Percentiles rank a stretch among this genome's conserved stretches.
These are phyloP conservation scores for Boletus reticulatus DNA, from an alignment of 768 basidiomycete species.

Conservation along the genomic window DNA sequence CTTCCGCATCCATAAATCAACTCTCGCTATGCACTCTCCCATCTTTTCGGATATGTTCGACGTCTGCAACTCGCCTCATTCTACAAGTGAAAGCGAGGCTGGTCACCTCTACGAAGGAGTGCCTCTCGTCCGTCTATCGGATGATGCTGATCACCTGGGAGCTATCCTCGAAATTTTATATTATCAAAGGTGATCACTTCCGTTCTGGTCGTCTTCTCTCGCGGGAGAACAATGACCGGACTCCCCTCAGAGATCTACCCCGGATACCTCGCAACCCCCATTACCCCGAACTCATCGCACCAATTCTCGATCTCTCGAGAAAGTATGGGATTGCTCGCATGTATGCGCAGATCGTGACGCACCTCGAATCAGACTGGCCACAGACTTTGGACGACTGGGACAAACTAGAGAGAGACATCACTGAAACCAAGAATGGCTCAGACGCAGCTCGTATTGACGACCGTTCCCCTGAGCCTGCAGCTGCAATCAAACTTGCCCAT, in stretches of 20 bases:
- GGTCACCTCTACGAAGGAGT: slow-evolving; percentile 7
- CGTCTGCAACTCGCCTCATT: background rate
- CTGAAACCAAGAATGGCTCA: background rate
- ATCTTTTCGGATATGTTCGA: slow-evolving; percentile 7
- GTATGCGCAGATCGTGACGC: background rate
- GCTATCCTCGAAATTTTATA: slow-evolving; percentile 8
- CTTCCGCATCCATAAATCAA: slow-evolving; percentile 15
- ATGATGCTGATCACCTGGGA: slow-evolving; percentile 8
- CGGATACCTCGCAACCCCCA: slow-evolving; percentile 1
- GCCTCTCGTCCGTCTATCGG: slow-evolving; percentile 5
- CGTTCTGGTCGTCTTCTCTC: background rate
- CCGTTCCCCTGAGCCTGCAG: slow-evolving; percentile 18
- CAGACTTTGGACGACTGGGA: slow-evolving; percentile 14
- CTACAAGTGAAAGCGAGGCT: background rate
- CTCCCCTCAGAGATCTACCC: background rate
- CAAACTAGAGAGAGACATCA: background rate
- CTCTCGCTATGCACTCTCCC: slow-evolving; percentile 7
- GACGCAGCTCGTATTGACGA: background rate
- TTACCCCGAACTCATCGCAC: background rate
- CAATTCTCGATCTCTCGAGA: slow-evolving; percentile 8
- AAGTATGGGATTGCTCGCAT: slow-evolving; percentile 13
- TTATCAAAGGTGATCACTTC: slow-evolving; percentile 8
- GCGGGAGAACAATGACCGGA: background rate
- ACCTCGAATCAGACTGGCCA: slow-evolving; percentile 12
- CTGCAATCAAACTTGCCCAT: slow-evolving; percentile 42